Percentiles rank a stretch among this genome's conserved stretches.
These are phyloP conservation scores for Suillus hirtellus DNA, from an alignment of 768 basidiomycete species.

Conservation along the genomic window DNA sequence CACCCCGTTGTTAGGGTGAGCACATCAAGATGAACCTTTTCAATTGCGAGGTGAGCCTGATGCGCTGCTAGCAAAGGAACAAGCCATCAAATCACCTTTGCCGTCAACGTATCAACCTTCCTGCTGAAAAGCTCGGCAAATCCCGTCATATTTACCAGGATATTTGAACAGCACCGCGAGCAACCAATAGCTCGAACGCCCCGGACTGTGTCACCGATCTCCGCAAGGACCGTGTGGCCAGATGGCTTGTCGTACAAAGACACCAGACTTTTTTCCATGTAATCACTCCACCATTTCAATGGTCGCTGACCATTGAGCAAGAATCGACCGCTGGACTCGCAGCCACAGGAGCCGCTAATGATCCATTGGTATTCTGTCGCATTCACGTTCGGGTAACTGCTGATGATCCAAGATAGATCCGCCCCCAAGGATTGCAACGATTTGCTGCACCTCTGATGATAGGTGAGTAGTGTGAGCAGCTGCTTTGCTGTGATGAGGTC, in stretches of 20 bases:
- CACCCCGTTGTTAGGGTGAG: no score
- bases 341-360: background rate
- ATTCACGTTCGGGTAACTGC: background rate
- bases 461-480: conserved; percentile 19
- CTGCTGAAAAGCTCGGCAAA: background rate
- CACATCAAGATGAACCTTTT: conserved; percentile 14
- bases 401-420: conserved; percentile 12
- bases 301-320: conserved; percentile 1
- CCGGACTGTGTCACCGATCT: background rate
- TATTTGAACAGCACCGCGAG: conserved; percentile 1
- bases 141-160: conserved; percentile 4
- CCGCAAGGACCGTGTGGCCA: background rate
- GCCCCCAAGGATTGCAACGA: conserved; percentile 3
- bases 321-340: conserved; percentile 1
- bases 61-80: background rate
- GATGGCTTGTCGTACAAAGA: conserved; percentile 13
- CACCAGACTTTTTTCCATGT: conserved; percentile 8
- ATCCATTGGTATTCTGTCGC: conserved; percentile 4
- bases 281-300: conserved; percentile 13
- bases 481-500: conserved; percentile 22
- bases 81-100: background rate
- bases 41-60: background rate
- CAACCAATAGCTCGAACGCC: background rate
- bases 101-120: conserved; percentile 3
- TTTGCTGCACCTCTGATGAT: conserved; percentile 13